phyloP scores from a whole-genome alignment of 1,284 basidiomycete species.

The Inonotus hispidus region DNA sequence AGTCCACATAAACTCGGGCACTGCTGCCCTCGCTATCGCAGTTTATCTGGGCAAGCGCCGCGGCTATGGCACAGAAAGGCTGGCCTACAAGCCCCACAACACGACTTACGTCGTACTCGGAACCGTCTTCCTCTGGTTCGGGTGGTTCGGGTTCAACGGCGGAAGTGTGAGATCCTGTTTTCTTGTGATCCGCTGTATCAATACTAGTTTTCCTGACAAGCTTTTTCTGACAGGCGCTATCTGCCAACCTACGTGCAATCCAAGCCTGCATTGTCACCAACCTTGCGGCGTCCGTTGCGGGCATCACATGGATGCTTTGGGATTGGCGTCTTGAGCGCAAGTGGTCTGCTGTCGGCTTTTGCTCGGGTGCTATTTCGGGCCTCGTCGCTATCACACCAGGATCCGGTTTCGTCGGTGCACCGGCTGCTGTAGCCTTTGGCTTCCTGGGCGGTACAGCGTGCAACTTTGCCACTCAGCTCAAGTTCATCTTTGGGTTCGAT shows the following conservation, averaged over 20 bases:
- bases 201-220: not conserved
- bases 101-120: conserved; percentile 88
- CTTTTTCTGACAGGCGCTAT: conserved; percentile 42
- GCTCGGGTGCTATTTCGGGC: conserved; percentile 89
- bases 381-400: conserved; percentile 94
- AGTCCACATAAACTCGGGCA: conserved; percentile 90
- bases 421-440: conserved; percentile 82
- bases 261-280: conserved; percentile 94
- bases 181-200: conserved; percentile 36
- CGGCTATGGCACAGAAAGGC: conserved; percentile 89
- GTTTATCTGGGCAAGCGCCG: conserved; percentile 88
- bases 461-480: conserved; percentile 95
- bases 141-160: conserved; percentile 88
- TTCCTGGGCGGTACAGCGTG: conserved; percentile 79
- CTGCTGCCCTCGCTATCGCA: conserved; percentile 87
- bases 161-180: conserved; percentile 44
- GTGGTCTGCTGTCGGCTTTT: conserved; percentile 93
- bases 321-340: conserved; percentile 92
- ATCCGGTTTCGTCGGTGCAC: conserved; percentile 83
- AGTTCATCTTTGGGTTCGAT: conserved; percentile 71
- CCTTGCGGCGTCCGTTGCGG: conserved; percentile 79
- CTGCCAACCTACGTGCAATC: conserved; percentile 84
- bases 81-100: conserved; percentile 87
- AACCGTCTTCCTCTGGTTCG: conserved; percentile 94
- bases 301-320: conserved; percentile 93